Evolutionary conservation across 139 green algal species (phyloP), one percentile per base, ranked within the genome.

Genomic region (Tetraselmis striata): DNA sequence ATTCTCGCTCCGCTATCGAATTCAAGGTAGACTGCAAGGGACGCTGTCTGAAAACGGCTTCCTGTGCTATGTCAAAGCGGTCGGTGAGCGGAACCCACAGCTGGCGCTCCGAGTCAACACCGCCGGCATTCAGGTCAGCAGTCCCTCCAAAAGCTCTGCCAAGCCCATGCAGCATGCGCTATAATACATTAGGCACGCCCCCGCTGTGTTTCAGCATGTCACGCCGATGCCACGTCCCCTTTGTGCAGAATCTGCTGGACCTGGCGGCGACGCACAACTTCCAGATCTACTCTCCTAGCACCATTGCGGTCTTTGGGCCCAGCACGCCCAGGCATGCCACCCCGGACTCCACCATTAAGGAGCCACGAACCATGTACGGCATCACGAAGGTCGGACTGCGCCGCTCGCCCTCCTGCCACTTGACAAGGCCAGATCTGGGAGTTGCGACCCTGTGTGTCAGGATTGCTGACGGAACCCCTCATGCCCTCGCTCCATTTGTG

Each of bases 351-450:
- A 92, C 87, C 27, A 76, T 92, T 32, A 92, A 88, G 80, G 74
- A 88, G 59, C 92, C 92, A 2, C 83, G 81, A 27, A 95, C 92
- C 28, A 92, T 95, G 87, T 94, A 95, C 80, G 92, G 92, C 79
- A 89, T 95, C 74, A 93, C 92, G 30, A 94, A 92, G 84, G 86
- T 83, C n/a, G 2, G 77, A 30, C 45, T n/a, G n/a, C n/a, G n/a
- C n/a, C n/a, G n/a, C n/a, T n/a, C n/a, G n/a, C n/a, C n/a, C n/a
- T n/a, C n/a, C n/a, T n/a, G n/a, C n/a, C n/a, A n/a, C n/a, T n/a
- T n/a, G n/a, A n/a, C n/a, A n/a, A n/a, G n/a, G n/a, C n/a, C n/a
- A n/a, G n/a, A n/a, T n/a, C n/a, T n/a, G n/a, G n/a, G n/a, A n/a
- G n/a, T n/a, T n/a, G n/a, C n/a, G n/a, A n/a, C n/a, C n/a, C n/a